Base-by-base conservation (phyloP, 2,329 filamentous ascomycete genomes). In the Gliomastix tumulicola region DNA sequence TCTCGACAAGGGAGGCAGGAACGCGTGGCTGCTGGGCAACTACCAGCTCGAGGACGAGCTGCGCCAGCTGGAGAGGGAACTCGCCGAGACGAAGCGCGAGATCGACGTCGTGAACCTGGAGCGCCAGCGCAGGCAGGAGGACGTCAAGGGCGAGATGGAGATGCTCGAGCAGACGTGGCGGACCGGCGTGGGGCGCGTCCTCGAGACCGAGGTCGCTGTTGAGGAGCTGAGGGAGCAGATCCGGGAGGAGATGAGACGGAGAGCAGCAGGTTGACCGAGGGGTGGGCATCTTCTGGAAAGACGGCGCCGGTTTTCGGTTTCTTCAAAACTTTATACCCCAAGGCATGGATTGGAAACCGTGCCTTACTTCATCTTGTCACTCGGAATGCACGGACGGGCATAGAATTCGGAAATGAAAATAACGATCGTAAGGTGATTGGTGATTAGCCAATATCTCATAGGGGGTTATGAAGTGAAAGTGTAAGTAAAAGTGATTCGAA, bases 11-110 rank as follows among this genome's bases (percentile, higher is more conserved):
- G 82, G 82, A 59, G 92, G 90, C 47, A 87, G 87, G 63, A 95
- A 95, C 58, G 83, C 87, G 9, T 97, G 92, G 90, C 69, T 98
- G 38, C 74, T 94, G 8, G 78, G 78, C 6, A 98, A 98, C 59
- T 77, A 82, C 49, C 79, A 85, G 47, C 60, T 88, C 16, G 90
- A 96, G 62, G 76, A 77, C 30, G 74, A 87, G 30, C 47, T 63
- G 17, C 71, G 72, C 35, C 59, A 59, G 11, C 53, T 94, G 19
- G 90, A 97, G 68, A 68, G 69, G 31, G 88, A 95, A 50, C 68
- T 97, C 34, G 80, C 78, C 12, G 71, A 68, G 27, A 65, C 74
- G 16, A 82, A 80, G 56, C 69, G 73, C 40, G 78, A 84, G 45
- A 74, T 88, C 33, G 88, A 96, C 54, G 56, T 74, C 25, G 68